Percentiles rank a stretch among this genome's conserved stretches.
Conservation (phyloP, 1,284 basidiomycete species). For the Apiotrichum sp. region DNA sequence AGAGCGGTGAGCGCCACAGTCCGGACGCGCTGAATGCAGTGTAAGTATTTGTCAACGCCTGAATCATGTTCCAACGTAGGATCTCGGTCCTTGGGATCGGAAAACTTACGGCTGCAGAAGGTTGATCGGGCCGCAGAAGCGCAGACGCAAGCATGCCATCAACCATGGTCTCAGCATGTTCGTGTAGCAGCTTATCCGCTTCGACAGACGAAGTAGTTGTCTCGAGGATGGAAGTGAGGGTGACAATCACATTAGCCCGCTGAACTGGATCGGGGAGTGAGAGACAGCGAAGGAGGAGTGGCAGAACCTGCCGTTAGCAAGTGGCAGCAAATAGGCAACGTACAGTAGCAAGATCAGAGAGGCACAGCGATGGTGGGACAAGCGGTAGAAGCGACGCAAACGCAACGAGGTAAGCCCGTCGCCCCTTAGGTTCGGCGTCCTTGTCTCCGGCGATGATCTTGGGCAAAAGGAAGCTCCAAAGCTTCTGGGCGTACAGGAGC, state of each 20-base stretch:
- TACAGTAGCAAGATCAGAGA: conserved; percentile 61
- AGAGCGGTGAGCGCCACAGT: conserved; percentile 69
- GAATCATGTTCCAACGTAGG: too few relatives aligned
- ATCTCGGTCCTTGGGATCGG: too few relatives aligned
- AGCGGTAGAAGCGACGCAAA: conserved; percentile 74
- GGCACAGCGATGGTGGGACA: conserved; percentile 69
- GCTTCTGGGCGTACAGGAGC: conserved; percentile 80
- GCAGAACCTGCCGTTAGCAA: conserved; percentile 60
- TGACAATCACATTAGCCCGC: conserved; percentile 72
- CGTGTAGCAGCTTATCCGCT: conserved; percentile 53
- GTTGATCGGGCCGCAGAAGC: conserved; percentile 3
- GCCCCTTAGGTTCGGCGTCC: conserved; percentile 24
- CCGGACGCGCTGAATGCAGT: conserved; percentile 58
- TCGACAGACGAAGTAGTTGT: conserved; percentile 50
- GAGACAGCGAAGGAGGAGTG: conserved; percentile 78
- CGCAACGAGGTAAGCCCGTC: conserved; percentile 65
- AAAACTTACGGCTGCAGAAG: too few relatives aligned
- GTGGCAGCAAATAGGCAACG: conserved; percentile 21
- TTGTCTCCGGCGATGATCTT: conserved; percentile 60
- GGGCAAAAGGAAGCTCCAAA: conserved; percentile 68
- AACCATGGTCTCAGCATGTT: conserved; percentile 65
- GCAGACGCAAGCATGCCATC: conserved; percentile 62
- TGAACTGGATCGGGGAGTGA: conserved; percentile 67
- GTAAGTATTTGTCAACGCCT: too few relatives aligned
- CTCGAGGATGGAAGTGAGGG: conserved; percentile 65